Evolutionary conservation across 306 rosid genomes (phyloP).

Genomic region (Mimosa pudica): DNA sequence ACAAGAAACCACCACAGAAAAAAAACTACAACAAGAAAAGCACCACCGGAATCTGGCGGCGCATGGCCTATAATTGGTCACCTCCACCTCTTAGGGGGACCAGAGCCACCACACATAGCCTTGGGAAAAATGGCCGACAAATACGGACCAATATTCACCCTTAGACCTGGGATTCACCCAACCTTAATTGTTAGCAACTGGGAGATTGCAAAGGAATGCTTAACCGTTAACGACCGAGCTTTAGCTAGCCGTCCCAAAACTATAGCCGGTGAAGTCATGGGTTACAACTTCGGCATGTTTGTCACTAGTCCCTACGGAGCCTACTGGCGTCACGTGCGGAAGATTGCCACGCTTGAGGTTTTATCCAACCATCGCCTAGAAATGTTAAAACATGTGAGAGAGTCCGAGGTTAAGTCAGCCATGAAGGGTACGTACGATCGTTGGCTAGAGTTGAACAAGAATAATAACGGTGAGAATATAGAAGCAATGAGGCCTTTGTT

Average conservation of each 20-base stretch:
- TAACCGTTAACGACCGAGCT: not conserved
- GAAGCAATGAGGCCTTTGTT: not conserved
- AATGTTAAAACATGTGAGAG: constrained; percentile 28
- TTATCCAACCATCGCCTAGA: constrained; percentile 18
- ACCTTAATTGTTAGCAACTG: not conserved
- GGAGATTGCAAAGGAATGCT: not conserved
- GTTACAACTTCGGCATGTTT: too few species aligned
- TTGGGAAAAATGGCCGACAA: not conserved
- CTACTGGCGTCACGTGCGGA: constrained; percentile 35
- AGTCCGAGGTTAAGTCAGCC: not conserved
- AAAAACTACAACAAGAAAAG: not conserved
- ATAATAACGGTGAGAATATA: not conserved
- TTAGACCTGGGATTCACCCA: not conserved
- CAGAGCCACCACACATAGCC: not conserved
- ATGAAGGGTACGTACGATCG: not conserved
- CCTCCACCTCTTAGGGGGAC: not conserved
- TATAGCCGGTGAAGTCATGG: not conserved
- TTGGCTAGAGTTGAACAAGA: not conserved
- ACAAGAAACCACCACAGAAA: too few species aligned
- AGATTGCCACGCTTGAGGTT: constrained; percentile 13
- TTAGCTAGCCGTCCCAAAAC: not conserved
- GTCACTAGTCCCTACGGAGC: not conserved
- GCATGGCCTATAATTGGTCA: not conserved
- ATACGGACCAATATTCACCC: not conserved
- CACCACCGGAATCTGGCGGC: not conserved